A percentile compares a stretch with the other conserved stretches of the same genome.
These are phyloP conservation scores for Isabelozyma heimii DNA, from an alignment of 805 yeast species.

Conservation along the genomic window DNA sequence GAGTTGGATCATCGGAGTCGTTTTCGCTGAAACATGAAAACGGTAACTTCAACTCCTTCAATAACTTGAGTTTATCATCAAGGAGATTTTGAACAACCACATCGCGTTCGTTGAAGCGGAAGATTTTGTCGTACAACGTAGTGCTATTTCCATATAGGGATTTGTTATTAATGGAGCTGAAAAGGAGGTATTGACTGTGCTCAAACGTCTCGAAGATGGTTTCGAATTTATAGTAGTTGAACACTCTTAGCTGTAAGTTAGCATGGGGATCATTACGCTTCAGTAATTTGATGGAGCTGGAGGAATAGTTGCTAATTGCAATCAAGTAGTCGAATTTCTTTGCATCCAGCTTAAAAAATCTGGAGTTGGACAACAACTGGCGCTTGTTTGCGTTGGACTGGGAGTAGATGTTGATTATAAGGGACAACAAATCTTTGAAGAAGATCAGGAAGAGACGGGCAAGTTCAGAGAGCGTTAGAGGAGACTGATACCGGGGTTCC, in stretches of 20 bases:
- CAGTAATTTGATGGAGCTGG: slow-evolving; percentile 33
- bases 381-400: slow-evolving; percentile 39
- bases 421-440: slow-evolving; percentile 36
- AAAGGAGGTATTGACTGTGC: slow-evolving; percentile 28
- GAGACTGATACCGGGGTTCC: slow-evolving; percentile 43
- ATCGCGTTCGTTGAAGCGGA: slow-evolving; percentile 38
- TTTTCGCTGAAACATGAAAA: slow-evolving; percentile 29
- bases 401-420: slow-evolving; percentile 30
- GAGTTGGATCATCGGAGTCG: slow-evolving; percentile 3
- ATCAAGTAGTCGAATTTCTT: slow-evolving; percentile 35
- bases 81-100: slow-evolving; percentile 33
- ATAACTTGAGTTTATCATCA: slow-evolving; percentile 27
- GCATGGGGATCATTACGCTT: slow-evolving; percentile 37
- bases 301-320: slow-evolving; percentile 40
- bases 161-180: slow-evolving; percentile 11
- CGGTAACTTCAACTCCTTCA: slow-evolving; percentile 24
- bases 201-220: slow-evolving; percentile 32
- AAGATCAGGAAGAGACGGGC: slow-evolving; percentile 31
- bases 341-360: slow-evolving; percentile 26
- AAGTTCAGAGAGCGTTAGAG: slow-evolving; percentile 34
- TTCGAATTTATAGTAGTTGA: slow-evolving; percentile 39
- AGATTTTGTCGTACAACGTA: slow-evolving; percentile 36
- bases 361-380: slow-evolving; percentile 29
- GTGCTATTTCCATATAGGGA: slow-evolving; percentile 19
- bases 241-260: slow-evolving; percentile 35